Evolutionary conservation across 306 rosid species (phyloP), one percentile per base, ranked within the genome.

Genomic region (Fragaria nilgerrensis): DNA sequence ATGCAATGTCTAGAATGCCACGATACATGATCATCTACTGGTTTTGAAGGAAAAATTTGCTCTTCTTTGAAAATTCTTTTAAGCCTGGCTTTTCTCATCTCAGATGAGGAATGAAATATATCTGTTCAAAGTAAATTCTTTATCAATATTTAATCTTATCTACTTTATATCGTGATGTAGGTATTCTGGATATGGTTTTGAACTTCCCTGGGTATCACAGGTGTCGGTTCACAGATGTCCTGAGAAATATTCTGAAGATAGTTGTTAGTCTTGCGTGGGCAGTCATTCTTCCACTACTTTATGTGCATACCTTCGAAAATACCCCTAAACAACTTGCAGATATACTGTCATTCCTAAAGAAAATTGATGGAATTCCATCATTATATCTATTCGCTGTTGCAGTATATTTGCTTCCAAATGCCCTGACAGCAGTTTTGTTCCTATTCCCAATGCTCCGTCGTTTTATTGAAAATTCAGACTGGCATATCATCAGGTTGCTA

Each of bases 391-490:
- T 95, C 72, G 97, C 91, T 8, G 95, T 95, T 50, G 91, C 78
- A 75, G n/a, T 90, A 44, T 95, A 95, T 84, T 53, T 95, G 85
- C 88, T 95, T 55, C 99, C 99, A 77, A 95, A 95, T 87, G 56
- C 84, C 74, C 86, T 95, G 59, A 88, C 90, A 65, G 92, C 89
- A 61, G 55, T 49, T 81, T 82, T 95, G 76, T 95, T 95, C 89
- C 71, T 90, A 61, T 92, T 95, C 79, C 99, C 99, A 32, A 85
- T 95, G 97, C 90, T 95, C 74, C 91, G 97, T 49, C 99, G 99
- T 78, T 92, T 96, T 97, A 95, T 95, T 80, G 99, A 95, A 87
- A 95, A 90, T 87, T 95, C 99, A 58, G 88, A 95, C 84, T 95
- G 99, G 99, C 97, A 87, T 83, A 83, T 95, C 37, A 73, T 95